phyloP scores from a whole-genome alignment of 176 grass and related monocot species.

The Oryza meridionalis region DNA sequence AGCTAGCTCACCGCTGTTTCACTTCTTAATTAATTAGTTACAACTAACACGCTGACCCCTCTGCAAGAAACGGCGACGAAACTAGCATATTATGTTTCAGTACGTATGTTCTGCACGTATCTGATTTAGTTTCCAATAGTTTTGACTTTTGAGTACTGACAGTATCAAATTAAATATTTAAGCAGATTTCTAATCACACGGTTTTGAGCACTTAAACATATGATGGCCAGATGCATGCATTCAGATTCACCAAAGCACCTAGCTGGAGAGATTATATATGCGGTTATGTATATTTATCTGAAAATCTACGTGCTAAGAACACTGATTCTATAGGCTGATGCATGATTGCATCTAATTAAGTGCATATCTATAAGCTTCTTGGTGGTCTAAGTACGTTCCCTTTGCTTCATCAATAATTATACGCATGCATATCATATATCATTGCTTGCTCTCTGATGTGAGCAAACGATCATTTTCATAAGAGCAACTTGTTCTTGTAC shows the following conservation, averaged over 20 bases:
- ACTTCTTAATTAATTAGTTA: background rate
- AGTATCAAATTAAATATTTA: background rate
- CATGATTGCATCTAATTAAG: background rate
- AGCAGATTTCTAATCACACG: background rate
- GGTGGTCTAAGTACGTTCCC: background rate
- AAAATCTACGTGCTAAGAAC: conserved; percentile 30
- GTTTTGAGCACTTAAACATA: background rate
- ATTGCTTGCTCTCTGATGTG: conserved; percentile 22
- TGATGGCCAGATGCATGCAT: background rate
- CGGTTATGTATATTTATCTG: background rate
- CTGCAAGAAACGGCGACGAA: background rate
- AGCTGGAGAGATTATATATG: background rate
- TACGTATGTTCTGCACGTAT: background rate
- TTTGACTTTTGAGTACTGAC: background rate
- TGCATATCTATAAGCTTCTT: background rate
- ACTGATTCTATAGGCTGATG: background rate
- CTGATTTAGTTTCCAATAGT: too few relatives aligned
- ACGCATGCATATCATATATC: conserved; percentile 6
- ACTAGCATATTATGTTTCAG: background rate
- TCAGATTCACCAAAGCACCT: background rate
- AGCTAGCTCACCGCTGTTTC: background rate
- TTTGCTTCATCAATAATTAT: background rate
- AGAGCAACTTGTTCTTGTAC: background rate
- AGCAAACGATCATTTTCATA: background rate
- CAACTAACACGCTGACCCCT: background rate